Conservation (phyloP, 495 filamentous ascomycete species). For the Clavariopsis aquatica region DNA sequence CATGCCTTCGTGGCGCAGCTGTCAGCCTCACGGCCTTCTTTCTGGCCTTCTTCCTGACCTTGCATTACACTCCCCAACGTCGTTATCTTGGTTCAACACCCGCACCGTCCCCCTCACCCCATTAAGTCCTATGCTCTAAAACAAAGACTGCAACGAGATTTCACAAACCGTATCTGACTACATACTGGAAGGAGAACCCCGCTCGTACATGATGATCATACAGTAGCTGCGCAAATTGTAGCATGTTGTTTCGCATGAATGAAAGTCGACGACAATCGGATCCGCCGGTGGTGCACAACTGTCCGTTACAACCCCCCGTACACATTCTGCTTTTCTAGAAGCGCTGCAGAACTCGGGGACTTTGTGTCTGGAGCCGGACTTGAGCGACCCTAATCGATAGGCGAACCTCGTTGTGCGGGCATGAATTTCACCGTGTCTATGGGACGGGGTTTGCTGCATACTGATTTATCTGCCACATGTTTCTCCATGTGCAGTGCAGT, state of each 20-base stretch:
- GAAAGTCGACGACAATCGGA: background rate
- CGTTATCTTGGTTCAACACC: background rate
- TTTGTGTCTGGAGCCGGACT: background rate
- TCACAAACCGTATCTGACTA: background rate
- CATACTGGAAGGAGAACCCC: background rate
- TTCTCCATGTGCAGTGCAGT: background rate
- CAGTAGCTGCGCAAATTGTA: background rate
- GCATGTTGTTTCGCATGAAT: background rate
- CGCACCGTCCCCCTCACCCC: background rate
- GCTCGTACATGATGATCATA: background rate
- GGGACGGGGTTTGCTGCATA: background rate
- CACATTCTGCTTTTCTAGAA: background rate
- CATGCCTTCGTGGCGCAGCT: constrained; percentile 12
- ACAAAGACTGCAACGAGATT: background rate
- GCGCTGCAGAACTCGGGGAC: constrained; percentile 1
- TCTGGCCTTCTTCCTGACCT: too few relatives aligned
- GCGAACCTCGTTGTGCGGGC: background rate
- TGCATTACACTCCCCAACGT: constrained; percentile 11
- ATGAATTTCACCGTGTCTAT: background rate
- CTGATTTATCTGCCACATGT: background rate
- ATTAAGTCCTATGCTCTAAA: constrained; percentile 1
- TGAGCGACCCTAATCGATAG: background rate
- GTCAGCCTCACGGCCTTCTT: constrained; percentile 13
- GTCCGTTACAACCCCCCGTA: background rate
- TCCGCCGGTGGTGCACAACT: background rate